These are phyloP conservation scores for Penicillium psychrofluorescens DNA, from an alignment of 495 filamentous ascomycete genomes.

Conservation along the genomic window DNA sequence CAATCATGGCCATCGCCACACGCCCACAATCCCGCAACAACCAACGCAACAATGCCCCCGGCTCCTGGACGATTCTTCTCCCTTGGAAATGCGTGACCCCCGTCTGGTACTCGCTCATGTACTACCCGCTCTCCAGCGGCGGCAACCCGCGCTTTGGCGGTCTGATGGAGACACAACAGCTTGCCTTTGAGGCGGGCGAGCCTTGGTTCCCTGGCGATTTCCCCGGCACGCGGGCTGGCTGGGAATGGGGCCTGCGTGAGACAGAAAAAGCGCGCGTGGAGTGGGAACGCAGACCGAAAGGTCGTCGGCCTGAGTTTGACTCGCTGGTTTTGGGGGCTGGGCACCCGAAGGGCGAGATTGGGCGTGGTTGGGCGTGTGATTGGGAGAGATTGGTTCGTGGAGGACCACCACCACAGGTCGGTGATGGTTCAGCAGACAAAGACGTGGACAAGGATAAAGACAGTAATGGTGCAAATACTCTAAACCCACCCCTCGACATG, in stretches of 20 bases:
- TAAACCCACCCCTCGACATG: constrained; percentile 22
- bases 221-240: constrained; percentile 74
- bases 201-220: constrained; percentile 89
- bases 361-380: constrained; percentile 80
- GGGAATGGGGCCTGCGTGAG: constrained; percentile 65
- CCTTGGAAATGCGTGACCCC: constrained; percentile 88
- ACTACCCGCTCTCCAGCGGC: constrained; percentile 74
- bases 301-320: constrained; percentile 70
- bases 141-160: constrained; percentile 79
- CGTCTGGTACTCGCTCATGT: constrained; percentile 83
- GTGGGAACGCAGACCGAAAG: constrained; percentile 78
- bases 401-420: constrained; percentile 7
- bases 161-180: constrained; percentile 68
- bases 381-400: constrained; percentile 58
- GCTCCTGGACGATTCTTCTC: constrained; percentile 76
- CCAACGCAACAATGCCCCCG: constrained; percentile 41
- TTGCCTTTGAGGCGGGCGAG: constrained; percentile 70
- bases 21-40: constrained; percentile 29
- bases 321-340: constrained; percentile 67
- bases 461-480: background rate
- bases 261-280: constrained; percentile 50
- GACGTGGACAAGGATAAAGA: constrained; percentile 8
- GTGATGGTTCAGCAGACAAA: constrained; percentile 4
- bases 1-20: constrained; percentile 63
- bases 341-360: constrained; percentile 71